These are phyloP conservation scores for Volutella citrinella DNA, from an alignment of 2,329 filamentous ascomycete species.

Conservation along the genomic window DNA sequence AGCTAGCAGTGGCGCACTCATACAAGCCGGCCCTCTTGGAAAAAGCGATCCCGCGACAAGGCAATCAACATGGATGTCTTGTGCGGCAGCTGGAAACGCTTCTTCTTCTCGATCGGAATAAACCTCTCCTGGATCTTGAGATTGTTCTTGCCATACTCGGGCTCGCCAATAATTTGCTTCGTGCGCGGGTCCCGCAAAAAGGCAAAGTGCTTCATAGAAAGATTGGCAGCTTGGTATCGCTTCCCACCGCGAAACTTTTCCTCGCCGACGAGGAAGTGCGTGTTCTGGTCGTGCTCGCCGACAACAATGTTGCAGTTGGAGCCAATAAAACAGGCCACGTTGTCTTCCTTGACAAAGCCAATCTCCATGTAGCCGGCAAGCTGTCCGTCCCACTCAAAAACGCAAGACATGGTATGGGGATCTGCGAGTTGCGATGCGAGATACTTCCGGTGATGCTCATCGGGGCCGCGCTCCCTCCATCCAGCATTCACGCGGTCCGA, in stretches of 20 bases:
- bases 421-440: slow-evolving; percentile 22
- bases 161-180: slow-evolving; percentile 24
- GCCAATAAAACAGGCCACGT: slow-evolving; percentile 24
- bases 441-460: slow-evolving; percentile 25
- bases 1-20: too few species aligned
- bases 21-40: slow-evolving; percentile 24
- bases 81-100: slow-evolving; percentile 26
- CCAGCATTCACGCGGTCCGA: slow-evolving; percentile 26
- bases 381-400: slow-evolving; percentile 27
- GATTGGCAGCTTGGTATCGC: slow-evolving; percentile 23
- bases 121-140: slow-evolving; percentile 23
- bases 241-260: slow-evolving; percentile 25
- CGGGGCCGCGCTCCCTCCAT: slow-evolving; percentile 25
- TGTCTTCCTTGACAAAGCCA: slow-evolving; percentile 27
- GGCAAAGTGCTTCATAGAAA: slow-evolving; percentile 25
- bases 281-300: slow-evolving; percentile 27
- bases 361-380: slow-evolving; percentile 26
- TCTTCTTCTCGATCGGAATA: slow-evolving; percentile 26
- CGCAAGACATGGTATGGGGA: slow-evolving; percentile 25
- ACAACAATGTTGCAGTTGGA: slow-evolving; percentile 24
- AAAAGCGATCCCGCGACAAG: slow-evolving; percentile 26
- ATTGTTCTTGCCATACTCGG: slow-evolving; percentile 18
- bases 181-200: slow-evolving; percentile 27
- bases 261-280: slow-evolving; percentile 25
- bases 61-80: slow-evolving; percentile 27